A percentile compares a stretch with the other conserved stretches of the same genome.
Evolutionary conservation across 2,329 filamentous ascomycete species (phyloP).

Genomic region (Microcera coccophila): DNA sequence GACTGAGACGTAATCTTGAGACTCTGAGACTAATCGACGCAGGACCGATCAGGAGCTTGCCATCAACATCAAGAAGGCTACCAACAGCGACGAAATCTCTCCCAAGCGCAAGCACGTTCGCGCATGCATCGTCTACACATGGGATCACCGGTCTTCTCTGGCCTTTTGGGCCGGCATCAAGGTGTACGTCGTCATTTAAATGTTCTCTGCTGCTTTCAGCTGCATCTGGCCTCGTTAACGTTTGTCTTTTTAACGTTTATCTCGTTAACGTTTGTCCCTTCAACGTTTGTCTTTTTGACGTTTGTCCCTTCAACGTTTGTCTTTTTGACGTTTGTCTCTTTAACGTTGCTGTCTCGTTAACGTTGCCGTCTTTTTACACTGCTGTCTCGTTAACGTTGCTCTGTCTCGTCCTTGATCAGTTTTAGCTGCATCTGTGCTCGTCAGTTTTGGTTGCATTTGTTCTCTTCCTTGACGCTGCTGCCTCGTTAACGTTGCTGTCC

Average conservation of each 20-base stretch:
- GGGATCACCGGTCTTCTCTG: slow-evolving; percentile 94
- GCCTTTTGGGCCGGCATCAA: slow-evolving; percentile 99
- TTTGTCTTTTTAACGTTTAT: too few species aligned
- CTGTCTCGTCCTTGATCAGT: background rate
- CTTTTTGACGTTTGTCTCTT: too few species aligned
- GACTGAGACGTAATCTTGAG: slow-evolving; percentile 3
- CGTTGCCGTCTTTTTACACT: slow-evolving; percentile 3
- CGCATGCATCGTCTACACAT: slow-evolving; percentile 96
- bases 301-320: too few species aligned
- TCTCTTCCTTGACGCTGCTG: too few species aligned
- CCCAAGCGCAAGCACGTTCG: slow-evolving; percentile 90
- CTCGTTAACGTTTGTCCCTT: too few species aligned
- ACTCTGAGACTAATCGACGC: slow-evolving; percentile 1
- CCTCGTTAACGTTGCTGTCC: too few species aligned
- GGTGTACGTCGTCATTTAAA: slow-evolving; percentile 61
- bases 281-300: too few species aligned
- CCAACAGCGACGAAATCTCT: slow-evolving; percentile 63
- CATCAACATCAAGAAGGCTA: slow-evolving; percentile 68
- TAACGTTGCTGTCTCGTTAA: too few species aligned
- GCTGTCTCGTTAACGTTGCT: too few species aligned
- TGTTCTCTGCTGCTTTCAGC: too few species aligned
- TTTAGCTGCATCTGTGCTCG: background rate
- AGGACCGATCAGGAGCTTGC: slow-evolving; percentile 67
- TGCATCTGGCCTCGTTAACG: too few species aligned
- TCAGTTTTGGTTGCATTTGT: too few species aligned